These are phyloP conservation scores for Cystobasidium slooffiae DNA, from an alignment of 1,284 basidiomycete genomes.

Conservation along the genomic window DNA sequence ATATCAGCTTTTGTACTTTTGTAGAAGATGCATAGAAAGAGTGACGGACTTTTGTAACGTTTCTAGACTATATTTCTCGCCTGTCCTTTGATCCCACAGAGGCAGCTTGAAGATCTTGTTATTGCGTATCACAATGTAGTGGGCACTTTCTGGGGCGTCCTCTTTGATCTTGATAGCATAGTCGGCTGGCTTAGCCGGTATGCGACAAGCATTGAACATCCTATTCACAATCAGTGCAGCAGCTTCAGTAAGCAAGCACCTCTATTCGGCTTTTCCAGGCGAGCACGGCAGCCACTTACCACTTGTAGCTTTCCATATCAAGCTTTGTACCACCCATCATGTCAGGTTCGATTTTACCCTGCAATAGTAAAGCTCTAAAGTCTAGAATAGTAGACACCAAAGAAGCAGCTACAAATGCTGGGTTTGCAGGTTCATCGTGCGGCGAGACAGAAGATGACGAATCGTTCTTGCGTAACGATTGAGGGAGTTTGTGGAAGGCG, in stretches of 20 bases:
- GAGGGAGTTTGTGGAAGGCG: slow-evolving; percentile 51
- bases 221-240: slow-evolving; percentile 54
- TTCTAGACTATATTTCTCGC: slow-evolving; percentile 65
- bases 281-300: slow-evolving; percentile 32
- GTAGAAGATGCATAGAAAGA: background rate
- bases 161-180: slow-evolving; percentile 74
- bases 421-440: slow-evolving; percentile 54
- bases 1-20: background rate
- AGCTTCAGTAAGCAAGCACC: background rate
- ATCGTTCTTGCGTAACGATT: slow-evolving; percentile 28
- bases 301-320: slow-evolving; percentile 89
- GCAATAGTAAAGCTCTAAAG: slow-evolving; percentile 70
- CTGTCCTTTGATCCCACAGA: slow-evolving; percentile 59
- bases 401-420: slow-evolving; percentile 73
- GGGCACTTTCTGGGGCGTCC: slow-evolving; percentile 68
- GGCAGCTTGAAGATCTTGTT: slow-evolving; percentile 78
- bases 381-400: slow-evolving; percentile 71
- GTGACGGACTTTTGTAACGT: slow-evolving; percentile 69
- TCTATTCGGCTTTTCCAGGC: background rate
- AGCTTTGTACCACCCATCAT: slow-evolving; percentile 72
- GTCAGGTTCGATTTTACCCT: slow-evolving; percentile 72
- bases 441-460: slow-evolving; percentile 7
- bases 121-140: slow-evolving; percentile 76
- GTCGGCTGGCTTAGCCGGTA: slow-evolving; percentile 76
- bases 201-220: slow-evolving; percentile 90